Conservation (phyloP, 495 filamentous ascomycete genomes). For the Evansstolkia leycettana region DNA sequence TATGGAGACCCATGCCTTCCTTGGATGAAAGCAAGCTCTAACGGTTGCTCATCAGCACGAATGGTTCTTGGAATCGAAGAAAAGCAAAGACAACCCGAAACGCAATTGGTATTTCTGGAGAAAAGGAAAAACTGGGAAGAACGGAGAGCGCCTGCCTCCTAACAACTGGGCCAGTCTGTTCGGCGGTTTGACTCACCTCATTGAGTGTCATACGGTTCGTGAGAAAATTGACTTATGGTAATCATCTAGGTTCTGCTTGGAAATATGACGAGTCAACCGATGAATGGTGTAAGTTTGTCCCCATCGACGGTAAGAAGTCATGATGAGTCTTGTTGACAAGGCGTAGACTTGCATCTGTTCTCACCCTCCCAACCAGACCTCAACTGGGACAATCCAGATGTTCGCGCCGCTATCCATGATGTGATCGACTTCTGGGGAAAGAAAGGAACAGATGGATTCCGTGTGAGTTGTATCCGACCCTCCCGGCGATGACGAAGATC, state of each 20-base stretch:
- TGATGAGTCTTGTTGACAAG: background rate
- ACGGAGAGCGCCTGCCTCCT: constrained; percentile 42
- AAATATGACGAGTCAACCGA: constrained; percentile 44
- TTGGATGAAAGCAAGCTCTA: constrained; percentile 34
- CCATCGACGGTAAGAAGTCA: background rate
- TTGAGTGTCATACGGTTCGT: background rate
- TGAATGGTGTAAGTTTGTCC: constrained; percentile 35
- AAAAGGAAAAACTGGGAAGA: constrained; percentile 23
- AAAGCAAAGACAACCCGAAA: constrained; percentile 37
- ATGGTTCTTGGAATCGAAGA: constrained; percentile 51
- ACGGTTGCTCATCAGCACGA: constrained; percentile 36
- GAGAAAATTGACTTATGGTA: background rate
- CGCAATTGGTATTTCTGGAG: constrained; percentile 58
- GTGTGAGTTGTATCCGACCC: constrained; percentile 12
- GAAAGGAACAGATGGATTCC: constrained; percentile 49
- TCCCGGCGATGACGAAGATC: background rate
- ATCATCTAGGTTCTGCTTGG: constrained; percentile 32
- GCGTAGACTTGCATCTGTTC: constrained; percentile 44
- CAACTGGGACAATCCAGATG: constrained; percentile 53
- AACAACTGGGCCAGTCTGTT: constrained; percentile 46
- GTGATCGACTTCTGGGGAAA: constrained; percentile 56
- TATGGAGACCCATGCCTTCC: constrained; percentile 15
- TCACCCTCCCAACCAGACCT: constrained; percentile 51
- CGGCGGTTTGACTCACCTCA: constrained; percentile 13
- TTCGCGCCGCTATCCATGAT: constrained; percentile 46